Evolutionary conservation across 2,329 filamentous ascomycete genomes (phyloP).

Genomic region (Arachnomyces sp.): DNA sequence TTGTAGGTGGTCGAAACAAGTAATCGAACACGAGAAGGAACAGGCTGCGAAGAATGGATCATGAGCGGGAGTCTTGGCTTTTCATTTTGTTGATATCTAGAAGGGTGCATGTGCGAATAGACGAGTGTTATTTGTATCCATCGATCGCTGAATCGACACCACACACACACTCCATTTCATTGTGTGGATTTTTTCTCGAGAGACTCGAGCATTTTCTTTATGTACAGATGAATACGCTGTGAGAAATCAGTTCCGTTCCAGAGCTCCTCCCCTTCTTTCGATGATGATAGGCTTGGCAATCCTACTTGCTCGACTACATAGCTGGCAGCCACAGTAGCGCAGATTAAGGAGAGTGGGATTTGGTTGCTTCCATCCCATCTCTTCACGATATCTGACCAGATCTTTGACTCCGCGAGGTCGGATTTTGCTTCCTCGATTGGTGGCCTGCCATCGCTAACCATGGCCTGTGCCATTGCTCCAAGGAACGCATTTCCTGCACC

Average conservation of each 20-base stretch:
- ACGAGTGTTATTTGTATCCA: background rate
- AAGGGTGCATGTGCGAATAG: slow-evolving; percentile 4
- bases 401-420: slow-evolving; percentile 42
- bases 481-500: slow-evolving; percentile 91
- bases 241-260: slow-evolving; percentile 40
- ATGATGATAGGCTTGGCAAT: slow-evolving; percentile 47
- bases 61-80: slow-evolving; percentile 18
- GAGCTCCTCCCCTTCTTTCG: slow-evolving; percentile 26
- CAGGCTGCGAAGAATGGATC: slow-evolving; percentile 37
- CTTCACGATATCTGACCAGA: slow-evolving; percentile 37
- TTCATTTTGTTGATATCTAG: slow-evolving; percentile 6
- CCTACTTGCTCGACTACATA: slow-evolving; percentile 94
- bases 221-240: slow-evolving; percentile 38
- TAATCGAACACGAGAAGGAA: slow-evolving; percentile 56
- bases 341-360: slow-evolving; percentile 60
- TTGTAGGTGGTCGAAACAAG: slow-evolving; percentile 61
- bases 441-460: slow-evolving; percentile 37
- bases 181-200: slow-evolving; percentile 30
- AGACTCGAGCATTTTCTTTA: slow-evolving; percentile 32
- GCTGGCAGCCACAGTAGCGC: slow-evolving; percentile 75
- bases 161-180: slow-evolving; percentile 19
- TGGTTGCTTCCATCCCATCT: slow-evolving; percentile 40
- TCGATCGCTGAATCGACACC: slow-evolving; percentile 12
- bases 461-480: slow-evolving; percentile 50
- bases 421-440: slow-evolving; percentile 24